phyloP scores from a whole-genome alignment of 495 filamentous ascomycete species.

The Xylaria acuta region DNA sequence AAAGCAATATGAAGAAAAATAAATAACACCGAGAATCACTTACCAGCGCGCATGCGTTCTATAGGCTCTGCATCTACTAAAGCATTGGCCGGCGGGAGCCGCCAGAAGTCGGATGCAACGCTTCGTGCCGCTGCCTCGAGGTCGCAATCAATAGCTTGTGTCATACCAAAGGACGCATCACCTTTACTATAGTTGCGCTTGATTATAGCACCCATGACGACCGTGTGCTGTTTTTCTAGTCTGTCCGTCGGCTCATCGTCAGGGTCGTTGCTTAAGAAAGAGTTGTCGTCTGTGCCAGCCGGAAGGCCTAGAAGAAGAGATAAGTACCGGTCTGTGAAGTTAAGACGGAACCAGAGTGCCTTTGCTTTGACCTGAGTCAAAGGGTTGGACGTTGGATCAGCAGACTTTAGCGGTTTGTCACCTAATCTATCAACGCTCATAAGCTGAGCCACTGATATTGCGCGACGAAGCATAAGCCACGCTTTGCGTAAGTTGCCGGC shows the following conservation, averaged over 20 bases:
- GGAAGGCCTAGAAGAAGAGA: conserved; percentile 53
- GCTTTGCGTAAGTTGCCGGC: conserved; percentile 53
- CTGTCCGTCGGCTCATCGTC: conserved; percentile 38
- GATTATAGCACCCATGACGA: conserved; percentile 48
- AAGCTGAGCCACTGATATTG: conserved; percentile 51
- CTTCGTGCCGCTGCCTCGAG: conserved; percentile 48
- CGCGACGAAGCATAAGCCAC: conserved; percentile 51
- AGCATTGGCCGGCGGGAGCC: conserved; percentile 16
- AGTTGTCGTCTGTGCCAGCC: conserved; percentile 42
- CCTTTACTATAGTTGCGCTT: conserved; percentile 45
- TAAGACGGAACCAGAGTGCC: conserved; percentile 45
- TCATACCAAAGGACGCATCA: conserved; percentile 38
- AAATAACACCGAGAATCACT: neutral
- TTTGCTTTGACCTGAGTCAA: conserved; percentile 32
- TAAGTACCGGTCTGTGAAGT: conserved; percentile 40
- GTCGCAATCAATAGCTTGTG: conserved; percentile 53
- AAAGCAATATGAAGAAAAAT: neutral
- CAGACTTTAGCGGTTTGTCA: conserved; percentile 39
- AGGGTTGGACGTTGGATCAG: conserved; percentile 35
- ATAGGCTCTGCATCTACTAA: neutral
- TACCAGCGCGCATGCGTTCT: conserved; percentile 30
- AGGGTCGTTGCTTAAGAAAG: conserved; percentile 40
- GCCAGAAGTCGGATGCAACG: conserved; percentile 50
- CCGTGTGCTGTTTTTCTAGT: conserved; percentile 44
- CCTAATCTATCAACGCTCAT: conserved; percentile 49